A percentile compares a stretch with the other conserved stretches of the same genome.
Conservation (phyloP, 23 red algal species). For the Cyanidium caldarium region DNA sequence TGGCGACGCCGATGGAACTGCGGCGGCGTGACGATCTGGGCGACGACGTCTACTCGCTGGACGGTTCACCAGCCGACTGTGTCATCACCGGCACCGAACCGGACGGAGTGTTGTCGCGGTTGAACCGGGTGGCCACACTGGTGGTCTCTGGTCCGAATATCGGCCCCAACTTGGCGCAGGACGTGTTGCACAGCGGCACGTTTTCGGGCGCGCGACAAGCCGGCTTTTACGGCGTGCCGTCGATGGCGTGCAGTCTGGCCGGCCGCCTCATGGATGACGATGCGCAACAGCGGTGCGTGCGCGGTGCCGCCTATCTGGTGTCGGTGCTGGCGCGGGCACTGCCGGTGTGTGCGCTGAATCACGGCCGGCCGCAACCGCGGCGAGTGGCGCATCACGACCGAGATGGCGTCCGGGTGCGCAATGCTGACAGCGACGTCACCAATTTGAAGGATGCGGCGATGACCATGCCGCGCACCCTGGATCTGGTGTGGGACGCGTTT, state of each 20-base stretch:
- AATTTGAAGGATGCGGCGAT: neutral
- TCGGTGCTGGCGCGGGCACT: constrained; percentile 4
- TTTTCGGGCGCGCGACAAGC: constrained; percentile 87
- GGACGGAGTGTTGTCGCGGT: constrained; percentile 25
- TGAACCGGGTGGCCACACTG: constrained; percentile 17
- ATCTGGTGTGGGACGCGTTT: constrained; percentile 38
- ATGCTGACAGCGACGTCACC: neutral
- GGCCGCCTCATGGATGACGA: constrained; percentile 5
- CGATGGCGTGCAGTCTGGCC: constrained; percentile 50
- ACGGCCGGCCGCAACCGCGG: neutral
- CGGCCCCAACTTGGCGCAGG: constrained; percentile 71
- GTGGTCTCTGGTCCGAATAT: constrained; percentile 72
- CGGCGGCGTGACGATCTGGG: constrained; percentile 25
- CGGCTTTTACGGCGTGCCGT: constrained; percentile 69
- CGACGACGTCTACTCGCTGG: constrained; percentile 44
- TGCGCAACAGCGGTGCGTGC: constrained; percentile 11
- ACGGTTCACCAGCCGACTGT: constrained; percentile 77
- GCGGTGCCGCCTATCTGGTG: constrained; percentile 6
- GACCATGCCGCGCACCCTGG: neutral
- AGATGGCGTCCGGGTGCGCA: neutral
- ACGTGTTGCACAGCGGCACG: constrained; percentile 90
- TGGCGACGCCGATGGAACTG: constrained; percentile 28
- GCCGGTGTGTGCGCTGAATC: neutral
- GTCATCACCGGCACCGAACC: constrained; percentile 63
- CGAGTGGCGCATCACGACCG: neutral